Conservation (phyloP, 163 green algal species). For the Chlorella variabilis region DNA sequence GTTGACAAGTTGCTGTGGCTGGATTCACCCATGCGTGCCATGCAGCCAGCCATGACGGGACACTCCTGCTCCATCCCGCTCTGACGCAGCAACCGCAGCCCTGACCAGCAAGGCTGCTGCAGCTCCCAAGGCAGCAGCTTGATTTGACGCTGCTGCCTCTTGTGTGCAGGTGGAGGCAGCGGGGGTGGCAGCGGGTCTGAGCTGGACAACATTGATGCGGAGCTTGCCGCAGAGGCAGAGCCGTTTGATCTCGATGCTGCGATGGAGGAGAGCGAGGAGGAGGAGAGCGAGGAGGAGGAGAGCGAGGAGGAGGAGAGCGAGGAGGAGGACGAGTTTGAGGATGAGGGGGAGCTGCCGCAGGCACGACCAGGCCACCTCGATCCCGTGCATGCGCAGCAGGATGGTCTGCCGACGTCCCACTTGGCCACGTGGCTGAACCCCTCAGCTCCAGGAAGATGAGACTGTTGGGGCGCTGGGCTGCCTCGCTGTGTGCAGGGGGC, state of each 20-base stretch:
- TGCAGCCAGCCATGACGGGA: too few species aligned
- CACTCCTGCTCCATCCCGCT: too few species aligned
- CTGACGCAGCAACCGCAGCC: too few species aligned
- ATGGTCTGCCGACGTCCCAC: too few species aligned
- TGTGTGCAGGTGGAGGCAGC: too few species aligned
- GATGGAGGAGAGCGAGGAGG: conserved; percentile 22
- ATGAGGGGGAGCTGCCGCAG: not conserved
- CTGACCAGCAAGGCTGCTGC: too few species aligned
- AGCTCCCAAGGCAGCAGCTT: too few species aligned
- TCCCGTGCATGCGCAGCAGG: not conserved
- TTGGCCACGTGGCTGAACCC: not conserved
- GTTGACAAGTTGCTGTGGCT: not conserved
- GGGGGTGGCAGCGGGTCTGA: too few species aligned
- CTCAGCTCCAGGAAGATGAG: too few species aligned
- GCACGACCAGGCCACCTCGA: not conserved
- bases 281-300: conserved; percentile 15
- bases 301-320: not conserved
- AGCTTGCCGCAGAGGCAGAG: not conserved
- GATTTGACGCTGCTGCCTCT: too few species aligned
- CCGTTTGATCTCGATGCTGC: not conserved
- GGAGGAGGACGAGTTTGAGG: not conserved
- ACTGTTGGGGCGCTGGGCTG: not conserved
- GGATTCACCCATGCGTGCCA: too few species aligned
- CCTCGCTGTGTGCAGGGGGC: conserved; percentile 6
- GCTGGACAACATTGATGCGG: not conserved